Base-by-base conservation (phyloP, 2,329 filamentous ascomycete genomes). In the Monilinia fructicola region DNA sequence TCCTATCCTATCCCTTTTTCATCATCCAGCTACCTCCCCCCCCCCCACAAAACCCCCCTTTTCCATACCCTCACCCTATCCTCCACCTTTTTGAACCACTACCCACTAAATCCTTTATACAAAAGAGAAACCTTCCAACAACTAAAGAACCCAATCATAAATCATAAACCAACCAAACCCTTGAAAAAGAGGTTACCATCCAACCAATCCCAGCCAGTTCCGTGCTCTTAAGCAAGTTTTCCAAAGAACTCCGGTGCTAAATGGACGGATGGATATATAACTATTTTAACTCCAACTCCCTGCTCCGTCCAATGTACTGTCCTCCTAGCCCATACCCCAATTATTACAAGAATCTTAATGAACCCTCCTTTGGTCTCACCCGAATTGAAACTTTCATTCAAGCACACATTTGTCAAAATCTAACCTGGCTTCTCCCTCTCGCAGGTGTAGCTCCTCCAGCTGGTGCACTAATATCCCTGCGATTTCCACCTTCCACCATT, bases 391-490 rank as follows among this genome's bases (percentile, higher is more conserved):
- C 21, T n/a, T 58, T 6, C 26, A 23, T 18, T 48, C 26, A 21
- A 16, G 1, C 1, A 16, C 1, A 6, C 16, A 7, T 42, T 12
- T 21, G 9, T 58, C 28, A 59, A 38, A 18, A 42, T 23, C 54
- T 59, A 35, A 46, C 35, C 11, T 65, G 54, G 21, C 64, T 68
- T 68, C 72, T 70, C 26, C 71, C 72, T 35, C 74, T 65, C 4
- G 69, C 69, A 59, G 66, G 67, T 2, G 69, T 73, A 64, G 67
- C 73, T 46, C 72, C 59, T n/a, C 74, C 69, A 46, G 72, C 71
- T 42, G 75, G 75, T 1, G 75, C 75, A 68, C 73, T 75, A 21
- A 76, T 74, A 68, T 76, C 75, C 64, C 74, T 67, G 60, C 75
- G 68, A 12, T 23, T 63, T 31, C 54, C 68, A 21, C 70, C 71